Base-by-base conservation (phyloP, 176 grass and related monocot genomes). In the Aegilops bicornis region DNA sequence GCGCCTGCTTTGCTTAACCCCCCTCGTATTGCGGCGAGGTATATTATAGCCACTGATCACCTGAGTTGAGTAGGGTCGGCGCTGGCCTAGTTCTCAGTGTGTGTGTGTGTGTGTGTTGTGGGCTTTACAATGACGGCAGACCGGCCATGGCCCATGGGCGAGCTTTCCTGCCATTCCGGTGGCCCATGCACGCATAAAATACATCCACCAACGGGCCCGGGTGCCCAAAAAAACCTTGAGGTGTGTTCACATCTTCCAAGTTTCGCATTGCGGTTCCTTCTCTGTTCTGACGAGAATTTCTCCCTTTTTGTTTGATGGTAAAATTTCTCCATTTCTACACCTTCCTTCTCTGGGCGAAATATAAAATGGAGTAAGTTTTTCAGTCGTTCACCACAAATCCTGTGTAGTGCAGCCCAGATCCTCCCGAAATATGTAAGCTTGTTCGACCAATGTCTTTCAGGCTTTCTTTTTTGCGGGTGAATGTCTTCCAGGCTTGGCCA, bases 151-250 rank as follows among this genome's bases (percentile, higher is more conserved):
- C 2, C 17, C 52, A 56, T 29, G n/a, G 10, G 33, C 43, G 33
- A 82, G 64, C 81, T 74, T 81, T 81, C 72, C 33, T 85, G 69
- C 29, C 68, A 68, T 76, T 60, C 43, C 14, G 40, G 19, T 85
- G 58, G 67, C 32, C 75, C 64, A 20, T 69, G 22, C 71, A 42
- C 36, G 7, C 25, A 29, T 47, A 47, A 75, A 75, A 15, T 29
- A 17, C 10, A 73, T 37, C 8, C 11, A 63, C 4, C 2, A 4
- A 29, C 15, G 25, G 15, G 22, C 14, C 39, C 24, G 25, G 13
- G 2, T 59, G 19, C 29, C 23, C 59, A 3, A 5, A 32, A 40
- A 45, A 68, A 25, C 15, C n/a, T 42, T 13, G 11, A 0, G 1
- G 11, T 13, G 33, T 39, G 68, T 71, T 71, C 19, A 1, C 39